Evolutionary conservation across 805 yeast species (phyloP), one percentile per base, ranked within the genome.

Genomic region (Teunomyces aglyptinius): DNA sequence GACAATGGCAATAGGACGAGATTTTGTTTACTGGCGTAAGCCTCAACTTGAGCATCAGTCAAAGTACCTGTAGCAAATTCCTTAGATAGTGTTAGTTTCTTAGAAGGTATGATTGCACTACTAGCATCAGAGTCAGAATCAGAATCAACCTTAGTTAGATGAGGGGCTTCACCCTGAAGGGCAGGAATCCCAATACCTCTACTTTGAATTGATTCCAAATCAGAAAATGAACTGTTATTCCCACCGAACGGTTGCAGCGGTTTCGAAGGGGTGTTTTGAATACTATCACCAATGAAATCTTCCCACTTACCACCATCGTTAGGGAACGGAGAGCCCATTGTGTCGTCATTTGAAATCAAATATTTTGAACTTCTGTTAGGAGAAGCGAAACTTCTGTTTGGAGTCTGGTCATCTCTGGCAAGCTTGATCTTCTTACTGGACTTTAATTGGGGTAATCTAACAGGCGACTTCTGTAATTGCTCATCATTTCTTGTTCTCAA

Each of bases 401-500:
- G 49, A 2, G 56, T 43, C 2, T 48, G 7, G 44, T 45, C 29
- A 29, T 45, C 16, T 29, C 35, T 59, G 20, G 47, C 45, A 13
- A 47, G 41, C 34, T 54, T 54, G 31, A 49, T 31, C 39, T 58
- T 60, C 35, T 54, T 58, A 19, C 48, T 43, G 7, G 43, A 28
- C 18, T 47, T 47, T 5, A 36, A 19, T 12, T 42, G 42, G 20
- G 34, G 49, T 12, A 45, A 39, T 38, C 49, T 56, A 44, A 48
- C 11, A 4, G 55, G 58, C 5, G 55, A 52, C 36, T 41, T 49
- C 32, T 48, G 50, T 47, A 29, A 58, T 55, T 44, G 55, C 43
- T 71, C 72, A 38, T 76, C 77, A 8, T 63, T 57, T 51, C 68
- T 75, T 41, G 67, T 62, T 58, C 78, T 80, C 49, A 77, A 59